A percentile compares a stretch with the other conserved stretches of the same genome.
Conservation (phyloP, 169 alveolate species). For the Cryptosporidium xiaoi region DNA sequence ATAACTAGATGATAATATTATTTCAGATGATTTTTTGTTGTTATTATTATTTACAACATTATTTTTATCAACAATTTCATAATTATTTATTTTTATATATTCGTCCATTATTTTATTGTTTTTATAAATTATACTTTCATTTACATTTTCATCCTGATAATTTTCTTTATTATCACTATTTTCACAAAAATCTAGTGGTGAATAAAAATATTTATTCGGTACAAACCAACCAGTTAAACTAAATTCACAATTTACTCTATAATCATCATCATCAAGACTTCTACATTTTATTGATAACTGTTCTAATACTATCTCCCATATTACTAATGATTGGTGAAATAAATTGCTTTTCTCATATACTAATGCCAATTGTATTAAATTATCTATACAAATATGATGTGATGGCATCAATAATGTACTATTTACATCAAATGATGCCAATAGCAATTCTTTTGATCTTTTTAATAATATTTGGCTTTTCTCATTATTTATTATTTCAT, state of each 20-base stretch:
- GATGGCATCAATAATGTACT: slow-evolving; percentile 32
- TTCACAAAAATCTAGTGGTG: slow-evolving; percentile 7
- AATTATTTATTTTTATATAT: neutral
- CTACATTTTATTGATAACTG: slow-evolving; percentile 37
- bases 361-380: slow-evolving; percentile 46
- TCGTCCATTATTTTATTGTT: neutral
- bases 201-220: slow-evolving; percentile 52
- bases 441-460: slow-evolving; percentile 52
- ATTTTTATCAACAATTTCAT: neutral
- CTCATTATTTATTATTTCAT: slow-evolving; percentile 34
- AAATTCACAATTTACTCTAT: slow-evolving; percentile 49
- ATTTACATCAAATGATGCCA: slow-evolving; percentile 65
- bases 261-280: slow-evolving; percentile 54
- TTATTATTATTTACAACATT: neutral
- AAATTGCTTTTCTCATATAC: slow-evolving; percentile 44
- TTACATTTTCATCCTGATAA: neutral
- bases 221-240: slow-evolving; percentile 64
- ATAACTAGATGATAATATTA: slow-evolving; percentile 37
- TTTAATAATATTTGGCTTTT: slow-evolving; percentile 23
- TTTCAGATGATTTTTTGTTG: neutral
- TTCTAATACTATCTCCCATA: slow-evolving; percentile 49
- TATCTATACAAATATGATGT: slow-evolving; percentile 34
- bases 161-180: neutral
- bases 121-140: neutral
- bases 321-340: slow-evolving; percentile 14